A percentile compares a stretch with the other conserved stretches of the same genome.
phyloP scores from a whole-genome alignment of 1,284 basidiomycete genomes.

The Coriolopsis trogii region DNA sequence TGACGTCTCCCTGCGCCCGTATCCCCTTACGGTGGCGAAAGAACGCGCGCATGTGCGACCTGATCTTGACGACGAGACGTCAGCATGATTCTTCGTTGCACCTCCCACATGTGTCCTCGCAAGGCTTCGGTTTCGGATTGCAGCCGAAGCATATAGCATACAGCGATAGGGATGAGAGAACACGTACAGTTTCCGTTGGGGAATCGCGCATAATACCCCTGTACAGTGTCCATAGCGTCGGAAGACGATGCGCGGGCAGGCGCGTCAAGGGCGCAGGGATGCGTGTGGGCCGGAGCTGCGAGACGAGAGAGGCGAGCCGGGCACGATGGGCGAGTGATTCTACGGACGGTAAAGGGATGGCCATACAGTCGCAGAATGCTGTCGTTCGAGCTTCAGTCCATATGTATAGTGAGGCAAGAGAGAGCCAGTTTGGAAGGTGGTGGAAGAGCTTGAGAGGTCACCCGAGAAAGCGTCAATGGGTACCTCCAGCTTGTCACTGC shows the following conservation, averaged over 20 bases:
- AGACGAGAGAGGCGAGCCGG: conserved; percentile 54
- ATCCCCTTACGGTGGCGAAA: conserved; percentile 56
- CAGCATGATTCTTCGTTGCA: too few species aligned
- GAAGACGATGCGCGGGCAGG: conserved; percentile 72
- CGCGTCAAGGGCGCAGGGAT: conserved; percentile 70
- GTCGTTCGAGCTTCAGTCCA: neutral
- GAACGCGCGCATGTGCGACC: conserved; percentile 53
- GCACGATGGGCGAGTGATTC: conserved; percentile 53
- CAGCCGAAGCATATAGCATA: too few species aligned
- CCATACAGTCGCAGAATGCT: conserved; percentile 4
- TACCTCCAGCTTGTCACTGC: too few species aligned
- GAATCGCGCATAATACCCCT: conserved; percentile 64
- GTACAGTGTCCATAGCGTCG: conserved; percentile 77
- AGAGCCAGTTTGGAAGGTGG: too few species aligned
- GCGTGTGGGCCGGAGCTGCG: conserved; percentile 57
- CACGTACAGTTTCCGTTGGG: conserved; percentile 56
- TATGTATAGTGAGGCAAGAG: neutral
- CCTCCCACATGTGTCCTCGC: too few species aligned
- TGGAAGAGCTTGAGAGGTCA: too few species aligned
- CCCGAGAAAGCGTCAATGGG: too few species aligned
- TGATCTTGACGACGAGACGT: conserved; percentile 45
- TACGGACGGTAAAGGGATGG: conserved; percentile 15
- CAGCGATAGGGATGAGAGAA: too few species aligned
- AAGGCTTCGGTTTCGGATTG: too few species aligned
- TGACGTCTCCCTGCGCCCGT: conserved; percentile 26